A percentile compares a stretch with the other conserved stretches of the same genome.
phyloP scores from a whole-genome alignment of 306 rosid genomes.

The Canavalia gladiata region DNA sequence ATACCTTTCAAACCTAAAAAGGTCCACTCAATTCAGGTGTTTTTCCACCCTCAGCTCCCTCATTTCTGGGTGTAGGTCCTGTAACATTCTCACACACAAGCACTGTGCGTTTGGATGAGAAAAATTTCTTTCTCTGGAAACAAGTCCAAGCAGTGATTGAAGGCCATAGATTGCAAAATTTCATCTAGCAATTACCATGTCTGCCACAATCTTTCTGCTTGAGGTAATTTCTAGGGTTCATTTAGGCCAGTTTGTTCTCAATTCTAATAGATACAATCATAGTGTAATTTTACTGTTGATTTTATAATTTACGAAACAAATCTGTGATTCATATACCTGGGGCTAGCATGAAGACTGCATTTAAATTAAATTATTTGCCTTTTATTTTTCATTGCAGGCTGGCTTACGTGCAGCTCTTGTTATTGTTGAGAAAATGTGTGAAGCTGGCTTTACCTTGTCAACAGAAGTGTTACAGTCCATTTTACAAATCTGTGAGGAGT shows the following conservation, averaged over 20 bases:
- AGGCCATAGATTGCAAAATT: neutral
- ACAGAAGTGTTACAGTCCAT: constrained; percentile 58
- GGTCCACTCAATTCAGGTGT: too few species aligned
- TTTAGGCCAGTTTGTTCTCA: neutral
- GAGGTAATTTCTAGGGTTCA: neutral
- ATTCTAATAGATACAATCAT: neutral
- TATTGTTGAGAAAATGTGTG: constrained; percentile 70
- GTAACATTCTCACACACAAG: too few species aligned
- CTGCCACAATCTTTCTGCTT: neutral
- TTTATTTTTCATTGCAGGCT: constrained; percentile 62
- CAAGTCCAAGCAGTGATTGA: neutral
- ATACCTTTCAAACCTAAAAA: too few species aligned
- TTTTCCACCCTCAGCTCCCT: too few species aligned
- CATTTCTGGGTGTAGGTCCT: too few species aligned
- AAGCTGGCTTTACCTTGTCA: constrained; percentile 65
- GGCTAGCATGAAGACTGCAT: constrained; percentile 23
- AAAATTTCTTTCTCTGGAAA: neutral
- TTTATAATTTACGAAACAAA: neutral
- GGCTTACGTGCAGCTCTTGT: constrained; percentile 65
- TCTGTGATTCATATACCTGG: constrained; percentile 19
- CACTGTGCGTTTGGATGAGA: too few species aligned
- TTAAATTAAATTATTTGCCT: constrained; percentile 1
- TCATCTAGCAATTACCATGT: neutral
- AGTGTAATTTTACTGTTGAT: neutral
- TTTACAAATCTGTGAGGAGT: constrained; percentile 61